Conservation (phyloP, 73 alveolate species). For the Paramecium caudatum region DNA sequence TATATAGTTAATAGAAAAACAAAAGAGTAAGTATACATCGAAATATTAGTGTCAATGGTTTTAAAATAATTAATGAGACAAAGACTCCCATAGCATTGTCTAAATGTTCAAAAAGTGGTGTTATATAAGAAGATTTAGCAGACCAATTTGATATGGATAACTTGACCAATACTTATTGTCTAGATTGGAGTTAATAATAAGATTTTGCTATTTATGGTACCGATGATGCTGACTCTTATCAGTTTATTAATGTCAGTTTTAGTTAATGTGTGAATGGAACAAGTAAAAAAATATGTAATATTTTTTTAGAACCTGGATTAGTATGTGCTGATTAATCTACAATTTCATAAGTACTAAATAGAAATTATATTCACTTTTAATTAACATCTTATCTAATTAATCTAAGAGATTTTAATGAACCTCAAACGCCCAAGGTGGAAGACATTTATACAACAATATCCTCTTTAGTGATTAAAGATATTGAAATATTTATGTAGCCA, state of each 20-base stretch:
- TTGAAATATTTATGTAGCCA: constrained; percentile 21
- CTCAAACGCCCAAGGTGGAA: not conserved
- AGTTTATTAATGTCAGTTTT: constrained; percentile 28
- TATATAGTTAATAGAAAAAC: constrained; percentile 8
- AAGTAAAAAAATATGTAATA: not conserved
- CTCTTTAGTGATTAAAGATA: not conserved
- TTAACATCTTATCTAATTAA: constrained; percentile 29
- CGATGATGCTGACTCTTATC: not conserved
- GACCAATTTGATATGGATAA: not conserved
- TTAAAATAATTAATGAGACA: no score
- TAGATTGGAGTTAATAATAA: constrained; percentile 15
- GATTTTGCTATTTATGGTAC: not conserved
- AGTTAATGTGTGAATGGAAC: constrained; percentile 4
- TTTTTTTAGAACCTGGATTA: not conserved
- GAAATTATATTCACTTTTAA: constrained; percentile 20
- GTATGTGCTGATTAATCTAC: constrained; percentile 4
- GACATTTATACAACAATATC: constrained; percentile 36
- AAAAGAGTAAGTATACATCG: no score
- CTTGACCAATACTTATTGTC: not conserved
- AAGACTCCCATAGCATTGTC: not conserved
- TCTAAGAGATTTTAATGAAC: not conserved
- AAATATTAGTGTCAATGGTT: no score
- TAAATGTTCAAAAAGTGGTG: not conserved
- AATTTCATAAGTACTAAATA: not conserved
- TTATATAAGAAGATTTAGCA: constrained; percentile 12